Base-by-base conservation (phyloP, 169 alveolate species). In the Cryptosporidium muris region DNA sequence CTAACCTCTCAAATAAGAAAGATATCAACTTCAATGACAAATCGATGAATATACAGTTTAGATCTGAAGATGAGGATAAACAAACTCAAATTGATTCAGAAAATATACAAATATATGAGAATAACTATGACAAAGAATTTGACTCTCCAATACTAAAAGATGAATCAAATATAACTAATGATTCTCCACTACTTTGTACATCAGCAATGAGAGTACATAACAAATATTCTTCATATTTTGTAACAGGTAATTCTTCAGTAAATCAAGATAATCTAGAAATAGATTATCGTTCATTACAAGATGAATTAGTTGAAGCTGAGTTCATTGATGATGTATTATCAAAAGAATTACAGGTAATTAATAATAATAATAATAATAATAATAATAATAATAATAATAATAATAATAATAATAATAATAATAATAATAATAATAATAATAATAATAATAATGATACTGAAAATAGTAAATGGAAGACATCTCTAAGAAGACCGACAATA, bases 241-340 rank as follows among this genome's bases (percentile, higher is more conserved):
- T 58, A n/a, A 42, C 62, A 0, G 68, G 85, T 14, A 74, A 74
- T 38, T 42, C 42, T 34, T 5, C 8, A 8, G 34, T 16, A 8
- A 52, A 36, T 48, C 16, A 12, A 60, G 11, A 34, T 25, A 9
- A 1, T 40, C 65, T 7, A 25, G 14, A 12, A 16, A 40, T 34
- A 5, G 85, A 54, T 2, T 38, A 47, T 8, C 54, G 51, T 43
- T 47, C 85, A 74, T 74, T 74, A 34, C 85, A 58, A 74, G 85
- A 74, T 60, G 85, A 74, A 16, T 12, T 74, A 14, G 85, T 74
- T n/a, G 85, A 74, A 43, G 85, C 85, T 14, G 85, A 74, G 51
- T 74, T 74, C 42, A 74, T 56, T 58, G 85, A 74, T 9, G 85
- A 74, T 9, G 7, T 74, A 74, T 34, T 74, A n/a, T 12, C 38